phyloP scores from a whole-genome alignment of 768 basidiomycete genomes.

The Strobilomyces echinocephalus region DNA sequence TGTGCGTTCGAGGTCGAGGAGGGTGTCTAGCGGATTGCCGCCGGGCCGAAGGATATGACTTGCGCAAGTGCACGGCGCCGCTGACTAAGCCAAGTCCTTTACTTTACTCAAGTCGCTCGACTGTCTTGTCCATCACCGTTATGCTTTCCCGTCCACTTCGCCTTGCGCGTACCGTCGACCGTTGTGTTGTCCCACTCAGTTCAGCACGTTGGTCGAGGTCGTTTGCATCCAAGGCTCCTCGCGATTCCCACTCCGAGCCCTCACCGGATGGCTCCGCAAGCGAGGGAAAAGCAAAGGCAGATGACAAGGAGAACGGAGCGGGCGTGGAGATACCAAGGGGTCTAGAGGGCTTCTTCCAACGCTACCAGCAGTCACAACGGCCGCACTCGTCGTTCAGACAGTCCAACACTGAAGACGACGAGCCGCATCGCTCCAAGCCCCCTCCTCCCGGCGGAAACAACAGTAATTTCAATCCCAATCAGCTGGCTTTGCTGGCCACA shows the following conservation, averaged over 20 bases:
- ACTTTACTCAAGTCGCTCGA: not conserved
- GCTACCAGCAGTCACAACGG: conserved; percentile 44
- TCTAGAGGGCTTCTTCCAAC: conserved; percentile 77
- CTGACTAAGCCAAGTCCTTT: conserved; percentile 18
- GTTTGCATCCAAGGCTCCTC: conserved; percentile 46
- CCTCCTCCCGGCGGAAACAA: conserved; percentile 43
- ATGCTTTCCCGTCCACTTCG: conserved; percentile 68
- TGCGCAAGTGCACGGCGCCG: conserved; percentile 1
- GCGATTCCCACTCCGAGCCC: conserved; percentile 26
- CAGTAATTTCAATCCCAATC: conserved; percentile 52
- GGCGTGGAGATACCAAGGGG: conserved; percentile 52
- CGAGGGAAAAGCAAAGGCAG: conserved; percentile 34
- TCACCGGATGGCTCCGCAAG: conserved; percentile 13
- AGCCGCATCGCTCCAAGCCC: conserved; percentile 39
- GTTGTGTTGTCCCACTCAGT: conserved; percentile 34
- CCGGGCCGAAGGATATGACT: not conserved
- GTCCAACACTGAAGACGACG: conserved; percentile 28
- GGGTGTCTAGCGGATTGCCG: not conserved
- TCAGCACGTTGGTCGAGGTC: conserved; percentile 34
- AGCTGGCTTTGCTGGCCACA: conserved; percentile 55
- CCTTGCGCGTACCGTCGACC: conserved; percentile 43
- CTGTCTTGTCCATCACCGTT: not conserved
- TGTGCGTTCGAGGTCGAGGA: conserved; percentile 78
- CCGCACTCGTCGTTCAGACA: conserved; percentile 26
- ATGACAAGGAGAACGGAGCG: conserved; percentile 25